phyloP scores from a whole-genome alignment of 345 rosid genomes.

The Hypericum androsaemum region DNA sequence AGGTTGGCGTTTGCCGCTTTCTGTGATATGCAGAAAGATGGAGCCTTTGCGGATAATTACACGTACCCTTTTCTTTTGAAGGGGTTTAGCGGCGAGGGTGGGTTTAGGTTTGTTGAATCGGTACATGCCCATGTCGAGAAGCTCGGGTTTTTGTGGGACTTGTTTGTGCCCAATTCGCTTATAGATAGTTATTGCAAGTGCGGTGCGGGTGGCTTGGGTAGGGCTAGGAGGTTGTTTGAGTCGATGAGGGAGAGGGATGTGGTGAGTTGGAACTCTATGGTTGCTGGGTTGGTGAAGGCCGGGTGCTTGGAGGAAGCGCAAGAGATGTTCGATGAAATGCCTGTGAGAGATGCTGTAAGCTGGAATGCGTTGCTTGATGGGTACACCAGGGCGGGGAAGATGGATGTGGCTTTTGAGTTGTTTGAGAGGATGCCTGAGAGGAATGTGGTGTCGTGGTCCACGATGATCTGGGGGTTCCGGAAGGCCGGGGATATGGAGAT shows the following conservation, averaged over 20 bases:
- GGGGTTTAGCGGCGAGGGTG: constrained; percentile 41
- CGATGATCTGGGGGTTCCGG: constrained; percentile 62
- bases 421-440: constrained; percentile 67
- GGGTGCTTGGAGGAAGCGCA: constrained; percentile 51
- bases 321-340: constrained; percentile 69
- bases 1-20: constrained; percentile 47
- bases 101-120: constrained; percentile 57
- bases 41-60: constrained; percentile 56
- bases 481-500: constrained; percentile 74
- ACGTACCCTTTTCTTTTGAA: constrained; percentile 77
- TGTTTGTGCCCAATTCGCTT: constrained; percentile 74
- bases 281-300: constrained; percentile 45
- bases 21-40: constrained; percentile 50
- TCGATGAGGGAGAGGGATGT: constrained; percentile 47
- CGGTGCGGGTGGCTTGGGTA: constrained; percentile 46
- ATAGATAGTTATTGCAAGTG: constrained; percentile 73
- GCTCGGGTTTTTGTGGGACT: constrained; percentile 54
- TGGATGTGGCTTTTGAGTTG: constrained; percentile 53
- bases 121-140: constrained; percentile 62
- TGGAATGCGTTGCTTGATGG: constrained; percentile 87
- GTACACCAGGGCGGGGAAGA: constrained; percentile 56
- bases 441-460: constrained; percentile 79
- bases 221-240: constrained; percentile 55
- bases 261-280: constrained; percentile 82
- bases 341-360: constrained; percentile 54